Evolutionary conservation across 2,329 filamentous ascomycete species (phyloP), one percentile per base, ranked within the genome.

Genomic region (Tolypocladium ovalisporum): DNA sequence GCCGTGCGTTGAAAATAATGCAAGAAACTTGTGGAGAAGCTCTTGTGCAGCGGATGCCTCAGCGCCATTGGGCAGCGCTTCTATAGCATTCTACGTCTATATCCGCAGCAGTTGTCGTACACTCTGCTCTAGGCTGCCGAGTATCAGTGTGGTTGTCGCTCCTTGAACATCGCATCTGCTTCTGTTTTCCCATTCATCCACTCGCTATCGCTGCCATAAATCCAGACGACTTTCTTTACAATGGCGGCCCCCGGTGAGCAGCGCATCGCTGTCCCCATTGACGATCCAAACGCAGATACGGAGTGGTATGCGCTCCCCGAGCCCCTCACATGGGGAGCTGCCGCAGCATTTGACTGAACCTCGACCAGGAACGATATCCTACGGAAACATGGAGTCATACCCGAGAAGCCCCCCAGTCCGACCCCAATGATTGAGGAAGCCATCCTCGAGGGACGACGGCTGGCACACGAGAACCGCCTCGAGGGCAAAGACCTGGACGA

Each of bases 341-440:
- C 51, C 51, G 49, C 37, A 29, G 56, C 27, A 54, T 54, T 34
- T 53, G 35, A 52, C 65, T 71, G 59, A n/a, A 72, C 63, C 60
- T 58, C 57, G 60, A 54, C 57, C 62, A 97, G 92, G 92, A 99
- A 99, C 71, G 94, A 99, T 65, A 99, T 99, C 68, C 85, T 99
- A 58, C 89, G 94, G 65, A 95, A 96, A 73, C 91, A 99, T 77
- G 90, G 91, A 63, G 81, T 99, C 63, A 97, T 99, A 61, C 94
- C 94, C n/a, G 92, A 97, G 71, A 97, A 96, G 71, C 91, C 93
- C 0, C 91, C 92, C 3, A 96, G 93, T 52, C 94, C 94, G 2
- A 97, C 94, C 2, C 91, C 92, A 8, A 87, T 96, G 76, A 97
- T 99, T 66, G 88, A 99, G 75, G 93, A 97, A 77, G 94, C 94